phyloP scores from a whole-genome alignment of 2,329 filamentous ascomycete genomes.

The Phoma sp. region DNA sequence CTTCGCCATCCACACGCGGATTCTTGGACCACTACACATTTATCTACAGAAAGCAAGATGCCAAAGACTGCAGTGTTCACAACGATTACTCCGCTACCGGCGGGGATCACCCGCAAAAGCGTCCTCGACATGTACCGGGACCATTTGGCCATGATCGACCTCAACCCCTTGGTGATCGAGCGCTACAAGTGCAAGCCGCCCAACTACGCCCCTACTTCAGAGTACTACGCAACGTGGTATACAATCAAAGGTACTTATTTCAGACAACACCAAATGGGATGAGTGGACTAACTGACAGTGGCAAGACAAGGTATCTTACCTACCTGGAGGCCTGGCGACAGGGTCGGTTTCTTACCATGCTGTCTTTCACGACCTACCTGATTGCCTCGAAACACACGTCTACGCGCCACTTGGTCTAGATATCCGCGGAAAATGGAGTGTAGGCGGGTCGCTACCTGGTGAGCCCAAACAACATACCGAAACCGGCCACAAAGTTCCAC shows the following conservation, averaged over 20 bases:
- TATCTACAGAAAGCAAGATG: constrained; percentile 56
- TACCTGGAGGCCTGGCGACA: constrained; percentile 69
- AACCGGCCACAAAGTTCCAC: constrained; percentile 69
- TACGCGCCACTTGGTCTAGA: constrained; percentile 84
- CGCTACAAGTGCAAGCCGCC: constrained; percentile 73
- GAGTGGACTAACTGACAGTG: constrained; percentile 9
- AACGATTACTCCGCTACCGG: constrained; percentile 77
- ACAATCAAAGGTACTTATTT: constrained; percentile 47
- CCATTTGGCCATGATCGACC: constrained; percentile 82
- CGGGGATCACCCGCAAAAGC: constrained; percentile 69
- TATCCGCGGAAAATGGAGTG: constrained; percentile 77
- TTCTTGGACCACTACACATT: neutral
- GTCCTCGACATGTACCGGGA: constrained; percentile 78
- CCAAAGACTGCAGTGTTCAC: constrained; percentile 76
- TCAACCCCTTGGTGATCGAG: constrained; percentile 82
- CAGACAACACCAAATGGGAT: no score
- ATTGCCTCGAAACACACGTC: constrained; percentile 80
- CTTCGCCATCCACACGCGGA: constrained; percentile 5
- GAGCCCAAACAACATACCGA: constrained; percentile 71
- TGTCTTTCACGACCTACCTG: constrained; percentile 76
- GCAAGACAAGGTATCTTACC: constrained; percentile 74
- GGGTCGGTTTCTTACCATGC: constrained; percentile 78
- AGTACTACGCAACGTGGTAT: constrained; percentile 78
- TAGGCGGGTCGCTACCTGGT: constrained; percentile 74
- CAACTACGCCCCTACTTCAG: constrained; percentile 69